Conservation (phyloP, 495 filamentous ascomycete genomes). For the Penicillium flavigenum region DNA sequence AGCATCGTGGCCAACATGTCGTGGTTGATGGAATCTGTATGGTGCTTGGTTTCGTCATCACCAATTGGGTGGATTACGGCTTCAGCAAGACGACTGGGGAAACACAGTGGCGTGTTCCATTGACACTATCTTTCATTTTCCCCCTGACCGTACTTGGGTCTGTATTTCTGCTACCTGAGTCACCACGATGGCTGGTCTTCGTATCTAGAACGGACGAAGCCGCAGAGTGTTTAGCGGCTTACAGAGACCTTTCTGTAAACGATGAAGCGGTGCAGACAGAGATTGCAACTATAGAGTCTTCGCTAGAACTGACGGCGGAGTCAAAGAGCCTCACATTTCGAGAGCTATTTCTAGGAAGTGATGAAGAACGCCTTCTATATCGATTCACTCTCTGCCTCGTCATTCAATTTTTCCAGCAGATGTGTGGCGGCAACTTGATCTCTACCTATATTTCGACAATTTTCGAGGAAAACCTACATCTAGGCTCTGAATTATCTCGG, state of each 20-base stretch:
- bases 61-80: conserved; percentile 64
- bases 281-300: conserved; percentile 42
- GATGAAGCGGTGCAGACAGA: conserved; percentile 33
- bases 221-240: conserved; percentile 30
- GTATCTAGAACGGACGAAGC: conserved; percentile 35
- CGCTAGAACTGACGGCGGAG: conserved; percentile 30
- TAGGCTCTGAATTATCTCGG: conserved; percentile 25
- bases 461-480: conserved; percentile 35
- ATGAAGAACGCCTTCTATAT: conserved; percentile 33
- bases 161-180: conserved; percentile 57
- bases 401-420: conserved; percentile 46
- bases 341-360: conserved; percentile 6
- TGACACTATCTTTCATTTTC: conserved; percentile 49
- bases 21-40: conserved; percentile 51
- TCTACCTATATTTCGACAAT: conserved; percentile 36
- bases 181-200: conserved; percentile 45
- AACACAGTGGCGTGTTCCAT: conserved; percentile 48
- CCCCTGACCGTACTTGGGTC: conserved; percentile 37
- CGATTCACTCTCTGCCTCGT: conserved; percentile 37
- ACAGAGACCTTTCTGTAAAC: conserved; percentile 30
- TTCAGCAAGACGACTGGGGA: conserved; percentile 39
- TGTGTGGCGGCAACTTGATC: conserved; percentile 42
- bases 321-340: conserved; percentile 1
- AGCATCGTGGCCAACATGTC: conserved; percentile 46
- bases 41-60: conserved; percentile 48